A percentile compares a stretch with the other conserved stretches of the same genome.
phyloP scores from a whole-genome alignment of 768 basidiomycete species.

The Austroboletus eburneus region DNA sequence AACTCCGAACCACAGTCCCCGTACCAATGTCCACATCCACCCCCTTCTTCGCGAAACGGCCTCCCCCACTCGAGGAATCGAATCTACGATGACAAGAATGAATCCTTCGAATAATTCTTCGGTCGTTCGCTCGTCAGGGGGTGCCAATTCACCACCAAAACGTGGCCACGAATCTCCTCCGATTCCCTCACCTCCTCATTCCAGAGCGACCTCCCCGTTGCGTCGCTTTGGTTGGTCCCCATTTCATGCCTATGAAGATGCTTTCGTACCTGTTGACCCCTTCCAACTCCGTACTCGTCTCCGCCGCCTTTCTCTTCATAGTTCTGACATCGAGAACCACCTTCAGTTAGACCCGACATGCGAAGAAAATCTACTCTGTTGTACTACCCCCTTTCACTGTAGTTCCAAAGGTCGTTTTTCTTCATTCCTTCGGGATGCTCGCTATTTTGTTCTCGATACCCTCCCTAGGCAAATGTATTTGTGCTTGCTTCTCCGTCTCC shows the following conservation, averaged over 20 bases:
- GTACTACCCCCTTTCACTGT: constrained; percentile 18
- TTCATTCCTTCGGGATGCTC: constrained; percentile 15
- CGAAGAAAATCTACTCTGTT: constrained; percentile 19
- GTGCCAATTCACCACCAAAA: constrained; percentile 13
- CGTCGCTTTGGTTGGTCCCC: constrained; percentile 53
- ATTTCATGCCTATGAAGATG: constrained; percentile 49
- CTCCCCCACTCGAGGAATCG: constrained; percentile 7
- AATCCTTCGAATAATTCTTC: constrained; percentile 11
- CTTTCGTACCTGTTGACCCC: constrained; percentile 55
- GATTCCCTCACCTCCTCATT: constrained; percentile 32
- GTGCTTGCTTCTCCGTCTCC: constrained; percentile 58
- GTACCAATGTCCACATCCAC: constrained; percentile 32
- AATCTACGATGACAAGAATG: constrained; percentile 8
- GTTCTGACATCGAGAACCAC: constrained; percentile 18
- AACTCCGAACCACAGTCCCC: constrained; percentile 30
- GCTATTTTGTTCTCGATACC: constrained; percentile 32
- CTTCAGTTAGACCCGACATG: constrained; percentile 20
- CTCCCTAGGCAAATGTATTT: constrained; percentile 44
- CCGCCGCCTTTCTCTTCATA: constrained; percentile 19
- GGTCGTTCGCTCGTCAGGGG: constrained; percentile 5
- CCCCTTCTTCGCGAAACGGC: constrained; percentile 19
- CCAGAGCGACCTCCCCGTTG: constrained; percentile 51
- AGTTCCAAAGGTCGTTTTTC: constrained; percentile 10
- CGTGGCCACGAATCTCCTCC: constrained; percentile 25
- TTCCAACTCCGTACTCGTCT: constrained; percentile 35